Percentiles rank a stretch among this genome's conserved stretches.
These are phyloP conservation scores for Aureobasidium sp. DNA, from an alignment of 2,329 filamentous ascomycete species.

Conservation along the genomic window DNA sequence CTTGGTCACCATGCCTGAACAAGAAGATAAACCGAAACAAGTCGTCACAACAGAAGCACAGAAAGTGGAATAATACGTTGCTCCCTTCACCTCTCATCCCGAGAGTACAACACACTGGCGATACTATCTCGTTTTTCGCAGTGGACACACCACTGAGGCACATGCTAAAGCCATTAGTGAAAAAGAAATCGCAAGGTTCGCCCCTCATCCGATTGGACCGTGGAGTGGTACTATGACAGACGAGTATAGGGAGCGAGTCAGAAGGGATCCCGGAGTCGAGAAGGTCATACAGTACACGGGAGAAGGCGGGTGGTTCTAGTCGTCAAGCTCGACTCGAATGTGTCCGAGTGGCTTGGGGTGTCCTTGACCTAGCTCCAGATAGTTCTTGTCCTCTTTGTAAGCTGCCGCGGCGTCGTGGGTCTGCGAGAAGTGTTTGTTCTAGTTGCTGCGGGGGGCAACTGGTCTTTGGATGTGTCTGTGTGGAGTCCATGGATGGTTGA, in stretches of 20 bases:
- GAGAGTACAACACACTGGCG: not conserved
- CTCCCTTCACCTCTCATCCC: not conserved
- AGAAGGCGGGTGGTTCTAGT: not conserved
- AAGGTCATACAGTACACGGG: not conserved
- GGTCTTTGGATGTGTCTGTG: too few relatives aligned
- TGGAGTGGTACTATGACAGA: not conserved
- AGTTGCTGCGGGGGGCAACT: too few relatives aligned
- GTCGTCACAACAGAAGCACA: not conserved
- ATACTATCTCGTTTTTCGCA: not conserved
- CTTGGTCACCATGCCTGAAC: too few relatives aligned
- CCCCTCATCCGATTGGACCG: not conserved
- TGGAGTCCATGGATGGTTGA: too few relatives aligned
- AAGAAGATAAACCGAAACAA: not conserved
- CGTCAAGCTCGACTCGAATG: too few relatives aligned
- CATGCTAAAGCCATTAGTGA: not conserved
- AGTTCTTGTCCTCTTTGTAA: too few relatives aligned
- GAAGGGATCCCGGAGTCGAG: not conserved
- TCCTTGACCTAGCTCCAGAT: too few relatives aligned
- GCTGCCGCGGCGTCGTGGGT: too few relatives aligned
- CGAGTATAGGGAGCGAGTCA: not conserved
- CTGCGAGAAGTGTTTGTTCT: too few relatives aligned
- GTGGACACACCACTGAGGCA: too few relatives aligned
- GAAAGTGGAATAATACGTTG: not conserved
- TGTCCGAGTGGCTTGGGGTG: too few relatives aligned
- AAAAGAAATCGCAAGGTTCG: not conserved